Evolutionary conservation across 768 basidiomycete genomes (phyloP), one percentile per base, ranked within the genome.

Genomic region (Trametes punicea): DNA sequence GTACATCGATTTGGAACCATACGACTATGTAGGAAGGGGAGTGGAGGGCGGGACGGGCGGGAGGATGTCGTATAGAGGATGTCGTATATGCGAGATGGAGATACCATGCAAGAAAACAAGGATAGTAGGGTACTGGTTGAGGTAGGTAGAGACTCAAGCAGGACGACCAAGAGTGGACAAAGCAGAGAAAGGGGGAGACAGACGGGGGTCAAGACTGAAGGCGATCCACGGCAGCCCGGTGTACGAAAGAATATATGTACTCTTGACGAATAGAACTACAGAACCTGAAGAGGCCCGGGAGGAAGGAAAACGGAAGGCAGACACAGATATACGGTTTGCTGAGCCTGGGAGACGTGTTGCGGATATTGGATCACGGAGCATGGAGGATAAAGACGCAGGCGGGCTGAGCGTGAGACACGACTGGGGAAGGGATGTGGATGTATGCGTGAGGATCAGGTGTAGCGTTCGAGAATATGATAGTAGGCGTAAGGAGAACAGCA

Each of bases 241-340:
- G 53, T 55, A 59, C 48, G 52, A 51, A 55, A 40, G 58, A 50
- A 60, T 60, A 60, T 46, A 51, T 45, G 52, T 55, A 59, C 58
- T 51, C 42, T 45, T 45, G 52, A 51, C 58, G 31, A 27, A n/a
- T 51, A 55, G n/a, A 51, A 50, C 48, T 55, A 55, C 54, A 55
- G 49, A 51, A 51, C 50, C 56, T 57, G 18, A 20, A 33, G 56
- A 30, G 36, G 56, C 60, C 56, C 48, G 48, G 55, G 51, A 59
- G 31, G 38, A 39, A 16, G 29, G 47, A 52, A 44, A n/a, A 27
- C 33, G 21, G 46, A 40, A 25, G 5, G 18, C 13, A 26, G 29
- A 29, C 16, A 29, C 30, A 23, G 30, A 15, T 36, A 42, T 44
- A 57, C 33, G 27, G 40, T 13, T 33, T 16, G 25, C 27, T 55